Evolutionary conservation across 495 filamentous ascomycete genomes (phyloP).

Genomic region (Aspergillus sclerotiicarbonarius): DNA sequence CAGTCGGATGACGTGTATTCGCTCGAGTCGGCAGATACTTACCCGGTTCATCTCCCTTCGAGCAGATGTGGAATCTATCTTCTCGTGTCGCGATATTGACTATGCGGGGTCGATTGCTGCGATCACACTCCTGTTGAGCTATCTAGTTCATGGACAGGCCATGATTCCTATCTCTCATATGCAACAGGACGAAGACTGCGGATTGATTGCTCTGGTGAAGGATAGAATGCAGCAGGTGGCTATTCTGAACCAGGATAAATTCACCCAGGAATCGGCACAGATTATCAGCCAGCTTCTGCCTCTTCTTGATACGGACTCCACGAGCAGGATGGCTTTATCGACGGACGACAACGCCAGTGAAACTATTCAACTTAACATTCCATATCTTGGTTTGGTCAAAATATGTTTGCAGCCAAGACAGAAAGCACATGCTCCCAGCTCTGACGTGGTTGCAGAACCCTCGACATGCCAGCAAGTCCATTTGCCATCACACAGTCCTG

Average conservation of each 20-base stretch:
- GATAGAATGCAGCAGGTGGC: background rate
- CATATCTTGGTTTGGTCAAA: slow-evolving; percentile 2
- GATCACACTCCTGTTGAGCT: slow-evolving; percentile 1
- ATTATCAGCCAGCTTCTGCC: background rate
- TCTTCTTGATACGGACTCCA: background rate
- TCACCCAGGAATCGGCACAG: background rate
- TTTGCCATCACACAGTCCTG: no score
- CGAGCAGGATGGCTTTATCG: background rate
- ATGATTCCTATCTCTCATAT: background rate
- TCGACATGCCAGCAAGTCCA: background rate
- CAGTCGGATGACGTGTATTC: slow-evolving; percentile 1
- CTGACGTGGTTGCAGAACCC: background rate
- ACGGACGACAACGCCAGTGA: background rate
- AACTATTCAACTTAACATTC: background rate
- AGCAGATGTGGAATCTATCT: background rate
- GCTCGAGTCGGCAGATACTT: background rate
- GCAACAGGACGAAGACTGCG: background rate
- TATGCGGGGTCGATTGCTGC: slow-evolving; percentile 1
- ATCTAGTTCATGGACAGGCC: background rate
- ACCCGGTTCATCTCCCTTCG: background rate
- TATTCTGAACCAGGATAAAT: slow-evolving; percentile 4
- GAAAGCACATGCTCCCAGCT: background rate
- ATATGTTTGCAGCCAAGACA: background rate
- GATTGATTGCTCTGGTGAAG: no score
- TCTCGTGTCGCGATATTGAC: slow-evolving; percentile 1